Conservation (phyloP, 352 stramenopile species). For the Aphanomyces stellatus region DNA sequence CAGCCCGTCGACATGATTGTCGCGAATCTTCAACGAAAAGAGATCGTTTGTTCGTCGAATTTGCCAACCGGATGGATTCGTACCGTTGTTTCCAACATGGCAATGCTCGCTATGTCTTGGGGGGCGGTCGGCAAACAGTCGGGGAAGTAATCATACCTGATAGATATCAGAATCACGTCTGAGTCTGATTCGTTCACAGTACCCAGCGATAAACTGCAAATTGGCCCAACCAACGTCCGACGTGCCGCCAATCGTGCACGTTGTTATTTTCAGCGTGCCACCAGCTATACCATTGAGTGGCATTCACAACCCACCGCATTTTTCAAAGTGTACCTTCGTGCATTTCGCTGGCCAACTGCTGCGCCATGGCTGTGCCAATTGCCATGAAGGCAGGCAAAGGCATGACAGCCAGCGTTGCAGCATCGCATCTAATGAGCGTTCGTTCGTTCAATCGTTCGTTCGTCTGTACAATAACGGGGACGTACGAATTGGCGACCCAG, state of each 20-base stretch:
- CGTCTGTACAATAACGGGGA: too few relatives aligned
- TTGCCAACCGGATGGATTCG: background rate
- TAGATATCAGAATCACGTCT: too few relatives aligned
- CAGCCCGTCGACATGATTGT: background rate
- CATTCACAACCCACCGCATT: too few relatives aligned
- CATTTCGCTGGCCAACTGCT: background rate
- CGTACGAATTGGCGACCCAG: background rate
- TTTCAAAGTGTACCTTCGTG: constrained; percentile 4
- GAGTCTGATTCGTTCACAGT: too few relatives aligned
- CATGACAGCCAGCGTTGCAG: background rate
- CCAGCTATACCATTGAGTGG: background rate
- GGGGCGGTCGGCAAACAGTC: background rate
- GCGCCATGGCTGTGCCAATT: background rate
- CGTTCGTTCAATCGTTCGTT: background rate
- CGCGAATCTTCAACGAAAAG: background rate
- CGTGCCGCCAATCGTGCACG: constrained; percentile 15
- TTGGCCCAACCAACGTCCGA: constrained; percentile 8
- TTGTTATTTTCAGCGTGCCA: background rate
- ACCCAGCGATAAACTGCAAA: constrained; percentile 17
- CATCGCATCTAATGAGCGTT: background rate
- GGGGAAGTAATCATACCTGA: constrained; percentile 13
- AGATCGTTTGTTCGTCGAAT: background rate
- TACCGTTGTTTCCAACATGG: constrained; percentile 18
- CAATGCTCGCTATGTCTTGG: constrained; percentile 13
- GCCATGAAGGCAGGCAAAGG: background rate